Evolutionary conservation across 768 basidiomycete genomes (phyloP), one percentile per base, ranked within the genome.

Genomic region (Boletus rubescentipes): DNA sequence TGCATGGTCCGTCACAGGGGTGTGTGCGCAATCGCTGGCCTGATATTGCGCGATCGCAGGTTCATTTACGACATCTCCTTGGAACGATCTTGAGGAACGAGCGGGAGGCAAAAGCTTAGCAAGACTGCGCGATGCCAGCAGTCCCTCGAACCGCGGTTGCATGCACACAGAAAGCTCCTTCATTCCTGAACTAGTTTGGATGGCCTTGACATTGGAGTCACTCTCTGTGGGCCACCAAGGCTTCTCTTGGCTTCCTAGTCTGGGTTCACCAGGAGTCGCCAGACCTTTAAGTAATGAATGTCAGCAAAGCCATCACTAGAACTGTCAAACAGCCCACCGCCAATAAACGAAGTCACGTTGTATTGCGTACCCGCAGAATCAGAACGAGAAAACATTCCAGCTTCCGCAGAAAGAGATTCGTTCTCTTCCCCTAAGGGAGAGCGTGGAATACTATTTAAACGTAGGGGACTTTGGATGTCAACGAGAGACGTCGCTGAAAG

Each of bases 291-390:
- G 8, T n/a, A n/a, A n/a, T n/a, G 18, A 5, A 32, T 9, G 36
- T 69, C 40, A 63, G 46, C 40, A 23, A 30, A 26, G 10, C 2
- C 18, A 26, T 11, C 29, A 31, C 49, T 34, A 39, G 40, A 32
- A 36, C 5, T 20, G 9, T 36, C 5, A 32, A 59, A 47, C 20
- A 30, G 59, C 78, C 54, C 53, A 79, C 79, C 67, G 39, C 72
- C 82, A 58, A 89, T 86, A 63, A 89, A 89, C 1, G 87, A 89
- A 15, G 87, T 89, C 18, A 89, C 85, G 53, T 89, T 87, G 61
- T 83, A 87, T 53, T 79, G 81, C 0, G 79, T 84, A 14, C 73
- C 82, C 11, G 63, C 69, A n/a, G 82, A 81, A 40, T 73, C 70
- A 44, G 69, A 63, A 51, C 71, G 67, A 20, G 58, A 49, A 39